Base-by-base conservation (phyloP, 305 asterid species). In the Fraxinus xanthoxyloides region DNA sequence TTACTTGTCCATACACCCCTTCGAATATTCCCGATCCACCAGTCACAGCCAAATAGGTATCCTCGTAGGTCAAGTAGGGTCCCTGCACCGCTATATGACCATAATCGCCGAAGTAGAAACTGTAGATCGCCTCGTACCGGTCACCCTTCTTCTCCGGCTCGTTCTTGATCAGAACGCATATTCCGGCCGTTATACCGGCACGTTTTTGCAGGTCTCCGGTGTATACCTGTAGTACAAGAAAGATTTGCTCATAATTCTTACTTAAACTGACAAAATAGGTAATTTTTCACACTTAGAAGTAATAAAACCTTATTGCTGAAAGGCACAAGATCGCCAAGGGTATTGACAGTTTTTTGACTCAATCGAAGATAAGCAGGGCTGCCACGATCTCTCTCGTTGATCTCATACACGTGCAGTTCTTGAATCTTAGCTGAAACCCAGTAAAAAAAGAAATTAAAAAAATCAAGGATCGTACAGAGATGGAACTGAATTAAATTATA, bases 11-110 rank as follows among this genome's bases (percentile, higher is more conserved):
- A 86, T 87, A 93, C 59, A 82, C 99, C 31, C 98, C 99, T 79
- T 90, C 93, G 87, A 95, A 95, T 23, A 94, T 84, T 15, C 99
- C 99, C 12, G 99, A 94, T 54, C 98, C 99, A n/a, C 99, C 99
- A 17, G 97, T 95, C 75, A 95, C 95, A 34, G 97, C 93, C 9
- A 95, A 92, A 40, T 87, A 88, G 21, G 93, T 88, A 84, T 93
- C 99, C 86, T 90, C 92, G 86, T 92, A 94, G 5, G 99, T 95
- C 77, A 95, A 63, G 77, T 95, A 95, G 63, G 89, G 86, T 9
- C 99, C 99, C 86, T 95, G 99, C 78, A 94, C 97, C 9, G 98
- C 84, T 77, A 95, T 88, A 85, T 93, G 97, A 30, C 99, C 99
- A 80, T 95, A 95, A 36, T 94, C 97, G 0, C 98, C 99, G 87